phyloP scores from a whole-genome alignment of 495 filamentous ascomycete species.

The Chaetomium cochliodes region DNA sequence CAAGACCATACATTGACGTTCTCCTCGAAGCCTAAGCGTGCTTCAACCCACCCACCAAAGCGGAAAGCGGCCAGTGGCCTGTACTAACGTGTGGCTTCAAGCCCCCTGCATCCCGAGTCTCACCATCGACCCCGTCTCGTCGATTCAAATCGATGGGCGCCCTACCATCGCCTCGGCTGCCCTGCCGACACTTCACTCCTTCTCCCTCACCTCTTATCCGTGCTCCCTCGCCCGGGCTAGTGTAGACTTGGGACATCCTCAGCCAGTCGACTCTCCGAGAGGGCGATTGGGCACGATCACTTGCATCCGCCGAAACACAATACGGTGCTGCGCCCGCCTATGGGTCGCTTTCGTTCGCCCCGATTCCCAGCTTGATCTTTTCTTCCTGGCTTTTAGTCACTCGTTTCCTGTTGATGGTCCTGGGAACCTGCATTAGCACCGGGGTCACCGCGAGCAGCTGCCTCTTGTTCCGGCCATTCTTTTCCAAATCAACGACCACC shows the following conservation, averaged over 20 bases:
- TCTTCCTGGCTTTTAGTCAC: not conserved
- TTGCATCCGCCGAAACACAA: constrained; percentile 25
- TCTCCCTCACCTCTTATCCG: constrained; percentile 6
- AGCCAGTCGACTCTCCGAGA: constrained; percentile 8
- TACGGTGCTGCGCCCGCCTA: constrained; percentile 16
- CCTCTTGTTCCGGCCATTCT: not conserved
- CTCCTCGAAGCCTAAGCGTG: not conserved
- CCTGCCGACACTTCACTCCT: not conserved
- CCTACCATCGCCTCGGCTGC: not conserved
- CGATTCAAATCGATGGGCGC: not conserved
- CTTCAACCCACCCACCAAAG: not conserved
- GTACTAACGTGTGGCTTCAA: not conserved
- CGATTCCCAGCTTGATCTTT: not conserved
- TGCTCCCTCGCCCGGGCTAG: not conserved
- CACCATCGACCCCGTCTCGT: not conserved
- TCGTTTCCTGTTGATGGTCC: not conserved
- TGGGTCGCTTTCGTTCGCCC: not conserved
- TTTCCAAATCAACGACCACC: not conserved
- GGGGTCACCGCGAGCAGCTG: constrained; percentile 5
- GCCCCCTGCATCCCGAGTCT: constrained; percentile 14
- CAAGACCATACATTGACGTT: not conserved
- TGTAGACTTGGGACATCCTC: not conserved
- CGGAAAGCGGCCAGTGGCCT: not conserved
- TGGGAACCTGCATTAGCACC: constrained; percentile 8
- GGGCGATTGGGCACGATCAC: not conserved